Evolutionary conservation across 305 asterid species (phyloP).

Genomic region (Solanum hybrid): DNA sequence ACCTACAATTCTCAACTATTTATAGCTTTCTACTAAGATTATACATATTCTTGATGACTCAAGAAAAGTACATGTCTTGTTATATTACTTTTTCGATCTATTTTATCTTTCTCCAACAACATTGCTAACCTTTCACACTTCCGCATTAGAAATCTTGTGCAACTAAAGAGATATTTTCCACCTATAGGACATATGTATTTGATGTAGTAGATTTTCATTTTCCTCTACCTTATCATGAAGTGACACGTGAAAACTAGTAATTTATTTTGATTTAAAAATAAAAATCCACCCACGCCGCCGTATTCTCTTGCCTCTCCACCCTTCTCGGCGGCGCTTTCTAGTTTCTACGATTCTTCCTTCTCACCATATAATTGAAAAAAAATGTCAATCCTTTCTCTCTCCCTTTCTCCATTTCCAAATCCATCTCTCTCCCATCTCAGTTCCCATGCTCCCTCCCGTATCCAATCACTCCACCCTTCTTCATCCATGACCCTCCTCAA

Average conservation of each 20-base stretch:
- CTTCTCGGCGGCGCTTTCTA: conserved; percentile 43
- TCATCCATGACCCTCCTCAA: conserved; percentile 48
- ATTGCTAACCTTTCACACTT: too few species aligned
- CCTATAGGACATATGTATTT: neutral
- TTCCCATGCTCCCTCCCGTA: conserved; percentile 42
- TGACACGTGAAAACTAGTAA: conserved; percentile 26
- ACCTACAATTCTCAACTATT: neutral
- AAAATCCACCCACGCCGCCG: conserved; percentile 7
- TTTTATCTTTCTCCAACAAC: too few species aligned
- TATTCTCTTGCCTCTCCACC: conserved; percentile 6
- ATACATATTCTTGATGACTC: too few species aligned
- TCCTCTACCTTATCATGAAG: conserved; percentile 12
- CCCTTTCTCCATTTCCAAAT: conserved; percentile 19
- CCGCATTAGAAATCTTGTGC: too few species aligned
- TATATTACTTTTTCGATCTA: neutral
- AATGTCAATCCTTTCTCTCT: conserved; percentile 39
- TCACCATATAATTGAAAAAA: neutral
- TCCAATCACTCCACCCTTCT: conserved; percentile 18
- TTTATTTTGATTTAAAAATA: neutral
- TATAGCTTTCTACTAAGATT: too few species aligned
- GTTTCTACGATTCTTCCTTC: conserved; percentile 22
- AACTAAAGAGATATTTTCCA: neutral
- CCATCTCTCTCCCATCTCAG: conserved; percentile 20
- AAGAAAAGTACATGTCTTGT: too few species aligned
- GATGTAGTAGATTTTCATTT: neutral